Conservation (phyloP, 257 asterid genomes). For the Leptodermis oblonga region DNA sequence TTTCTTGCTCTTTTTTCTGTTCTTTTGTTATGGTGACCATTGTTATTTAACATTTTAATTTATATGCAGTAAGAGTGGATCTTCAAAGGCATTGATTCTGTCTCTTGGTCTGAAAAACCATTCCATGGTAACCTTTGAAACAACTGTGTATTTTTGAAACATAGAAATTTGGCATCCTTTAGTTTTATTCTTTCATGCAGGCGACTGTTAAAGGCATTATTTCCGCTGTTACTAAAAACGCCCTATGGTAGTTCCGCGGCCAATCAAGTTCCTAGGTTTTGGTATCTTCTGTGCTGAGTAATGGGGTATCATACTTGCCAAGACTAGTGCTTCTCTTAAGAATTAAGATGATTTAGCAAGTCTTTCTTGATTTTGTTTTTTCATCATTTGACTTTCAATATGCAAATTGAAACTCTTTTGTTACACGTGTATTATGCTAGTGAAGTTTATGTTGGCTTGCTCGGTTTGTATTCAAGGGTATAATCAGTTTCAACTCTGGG, state of each 20-base stretch:
- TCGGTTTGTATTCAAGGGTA: not conserved
- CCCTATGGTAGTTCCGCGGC: not conserved
- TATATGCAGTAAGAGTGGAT: constrained; percentile 61
- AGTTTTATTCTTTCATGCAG: not conserved
- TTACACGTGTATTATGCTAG: not conserved
- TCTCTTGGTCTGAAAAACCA: constrained; percentile 87
- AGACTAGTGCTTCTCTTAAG: not conserved
- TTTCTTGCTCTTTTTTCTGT: constrained; percentile 5
- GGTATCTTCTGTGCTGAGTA: not conserved
- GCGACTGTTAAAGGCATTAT: constrained; percentile 7
- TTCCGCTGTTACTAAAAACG: constrained; percentile 2
- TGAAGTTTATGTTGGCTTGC: not conserved
- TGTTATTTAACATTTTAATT: constrained; percentile 2
- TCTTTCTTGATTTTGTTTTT: not conserved
- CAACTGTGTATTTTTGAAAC: not conserved
- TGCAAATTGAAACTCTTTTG: not conserved
- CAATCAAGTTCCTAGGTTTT: not conserved
- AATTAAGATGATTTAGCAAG: not conserved
- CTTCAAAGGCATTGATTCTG: constrained; percentile 64
- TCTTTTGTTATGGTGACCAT: not conserved
- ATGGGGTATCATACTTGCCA: not conserved
- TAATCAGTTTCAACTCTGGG: not conserved
- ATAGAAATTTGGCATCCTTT: not conserved
- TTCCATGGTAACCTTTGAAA: constrained; percentile 48
- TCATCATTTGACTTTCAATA: not conserved